Percentiles rank a stretch among this genome's conserved stretches.
These are phyloP conservation scores for Porcisia deanei DNA, from an alignment of 208 protist species.

Conservation along the genomic window DNA sequence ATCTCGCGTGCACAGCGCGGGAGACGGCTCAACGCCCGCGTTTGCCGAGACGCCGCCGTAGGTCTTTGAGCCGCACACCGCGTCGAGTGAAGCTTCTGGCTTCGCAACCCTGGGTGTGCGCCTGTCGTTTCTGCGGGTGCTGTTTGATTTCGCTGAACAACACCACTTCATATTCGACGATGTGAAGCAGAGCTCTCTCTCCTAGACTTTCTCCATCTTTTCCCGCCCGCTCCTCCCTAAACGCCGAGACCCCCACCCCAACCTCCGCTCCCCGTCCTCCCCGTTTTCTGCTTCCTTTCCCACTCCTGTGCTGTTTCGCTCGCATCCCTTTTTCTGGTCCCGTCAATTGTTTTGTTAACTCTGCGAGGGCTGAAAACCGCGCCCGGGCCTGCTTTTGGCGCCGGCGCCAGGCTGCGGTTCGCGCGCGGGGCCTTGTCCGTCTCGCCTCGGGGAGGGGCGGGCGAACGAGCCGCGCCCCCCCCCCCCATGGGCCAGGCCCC, in stretches of 20 bases:
- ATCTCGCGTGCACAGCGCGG: slow-evolving; percentile 3
- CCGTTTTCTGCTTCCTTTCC: no score
- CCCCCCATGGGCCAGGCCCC: neutral
- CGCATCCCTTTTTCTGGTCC: no score
- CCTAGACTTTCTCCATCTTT: neutral
- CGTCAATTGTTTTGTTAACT: no score
- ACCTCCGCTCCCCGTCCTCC: no score
- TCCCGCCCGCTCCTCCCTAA: neutral
- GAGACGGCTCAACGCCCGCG: neutral
- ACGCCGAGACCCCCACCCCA: rapidly evolving
- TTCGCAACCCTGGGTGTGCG: neutral
- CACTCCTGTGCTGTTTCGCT: no score
- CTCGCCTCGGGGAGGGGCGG: neutral
- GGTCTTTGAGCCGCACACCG: neutral
- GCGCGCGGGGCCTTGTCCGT: neutral
- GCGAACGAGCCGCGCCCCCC: neutral
- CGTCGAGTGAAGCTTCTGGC: neutral
- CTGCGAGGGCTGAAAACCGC: neutral
- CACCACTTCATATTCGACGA: neutral
- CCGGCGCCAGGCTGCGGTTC: neutral
- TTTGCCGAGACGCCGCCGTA: slow-evolving; percentile 1
- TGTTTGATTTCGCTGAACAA: neutral
- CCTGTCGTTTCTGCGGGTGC: neutral
- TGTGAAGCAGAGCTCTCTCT: no score
- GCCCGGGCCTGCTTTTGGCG: neutral